Conservation (phyloP, 164 flowering plant species). For the Liriodendron chinense region DNA sequence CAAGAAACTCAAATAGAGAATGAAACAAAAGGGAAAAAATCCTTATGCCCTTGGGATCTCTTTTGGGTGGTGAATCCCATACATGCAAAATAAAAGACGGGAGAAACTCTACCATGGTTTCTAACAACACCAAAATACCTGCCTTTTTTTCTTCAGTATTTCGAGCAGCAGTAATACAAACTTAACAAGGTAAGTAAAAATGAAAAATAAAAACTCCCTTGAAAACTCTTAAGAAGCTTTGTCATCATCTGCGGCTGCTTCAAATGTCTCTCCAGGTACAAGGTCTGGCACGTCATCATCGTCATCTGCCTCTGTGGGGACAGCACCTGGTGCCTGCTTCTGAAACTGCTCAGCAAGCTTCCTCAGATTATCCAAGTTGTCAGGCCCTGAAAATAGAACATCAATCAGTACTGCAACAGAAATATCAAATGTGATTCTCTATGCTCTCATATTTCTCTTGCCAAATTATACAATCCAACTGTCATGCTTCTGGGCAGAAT, state of each 20-base stretch:
- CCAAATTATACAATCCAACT: neutral
- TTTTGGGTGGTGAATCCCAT: neutral
- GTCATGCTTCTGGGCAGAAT: neutral
- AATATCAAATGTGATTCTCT: neutral
- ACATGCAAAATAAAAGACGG: neutral
- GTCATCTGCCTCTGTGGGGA: constrained; percentile 39
- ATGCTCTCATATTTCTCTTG: neutral
- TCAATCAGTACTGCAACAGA: neutral
- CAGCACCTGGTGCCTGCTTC: constrained; percentile 42
- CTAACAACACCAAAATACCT: neutral
- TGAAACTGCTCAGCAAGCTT: constrained; percentile 69
- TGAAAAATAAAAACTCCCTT: neutral
- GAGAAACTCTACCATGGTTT: neutral
- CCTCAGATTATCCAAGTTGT: constrained; percentile 67
- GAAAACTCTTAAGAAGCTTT: constrained; percentile 14
- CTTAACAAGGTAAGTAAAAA: neutral
- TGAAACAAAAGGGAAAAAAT: neutral
- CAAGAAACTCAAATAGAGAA: neutral
- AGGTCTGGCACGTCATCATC: constrained; percentile 68
- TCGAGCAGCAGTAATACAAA: neutral
- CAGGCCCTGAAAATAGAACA: constrained; percentile 43
- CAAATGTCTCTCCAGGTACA: constrained; percentile 54
- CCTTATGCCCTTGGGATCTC: neutral
- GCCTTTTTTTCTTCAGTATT: constrained; percentile 9
- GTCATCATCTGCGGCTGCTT: constrained; percentile 50